Evolutionary conservation across 1,139 yeast genomes (phyloP), one percentile per base, ranked within the genome.

Genomic region (Citeromyces siamensis): DNA sequence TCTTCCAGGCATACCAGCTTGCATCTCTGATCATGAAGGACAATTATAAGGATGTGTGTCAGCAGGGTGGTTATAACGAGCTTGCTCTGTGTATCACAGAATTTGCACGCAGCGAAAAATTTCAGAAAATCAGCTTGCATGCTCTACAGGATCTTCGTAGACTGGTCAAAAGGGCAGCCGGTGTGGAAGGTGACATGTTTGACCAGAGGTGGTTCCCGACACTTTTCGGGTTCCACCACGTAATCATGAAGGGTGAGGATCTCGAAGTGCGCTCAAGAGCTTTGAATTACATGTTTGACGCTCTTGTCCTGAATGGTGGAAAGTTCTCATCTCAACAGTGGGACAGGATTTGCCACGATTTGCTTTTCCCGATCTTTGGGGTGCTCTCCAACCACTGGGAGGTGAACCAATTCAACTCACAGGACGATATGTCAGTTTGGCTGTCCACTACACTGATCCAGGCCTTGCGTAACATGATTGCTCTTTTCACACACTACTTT

Each of bases 371-470:
- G 3, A 85, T 90, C 13, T 93, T 93, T 57, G 74, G 75, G 20
- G 81, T 85, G 6, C 66, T 93, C 45, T 75, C 81, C 42, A 72
- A 74, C 35, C 82, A 79, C 44, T 80, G 94, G 75, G 84, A 76
- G 45, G 69, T 82, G 43, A 70, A 72, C 40, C 72, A 75, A 40
- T 68, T 73, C 46, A 77, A 75, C 42, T 61, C 69, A 35, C 80
- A 75, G 44, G 98, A 90, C 53, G 90, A 82, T 44, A 59, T 86
- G 48, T 83, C 95, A 32, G 94, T 93, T 13, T 93, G 98, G 98
- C 62, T 90, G 38, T 85, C 96, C 0, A 88, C 98, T 0, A 93
- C 98, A 0, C 70, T 93, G 57, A 86, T 93, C 41, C 98, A 93
- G 57, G 98, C 97, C 0, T 65, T 93, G 51, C 75, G 94, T 53